These are phyloP conservation scores for Extremus antarcticus DNA, from an alignment of 495 filamentous ascomycete species.

Conservation along the genomic window DNA sequence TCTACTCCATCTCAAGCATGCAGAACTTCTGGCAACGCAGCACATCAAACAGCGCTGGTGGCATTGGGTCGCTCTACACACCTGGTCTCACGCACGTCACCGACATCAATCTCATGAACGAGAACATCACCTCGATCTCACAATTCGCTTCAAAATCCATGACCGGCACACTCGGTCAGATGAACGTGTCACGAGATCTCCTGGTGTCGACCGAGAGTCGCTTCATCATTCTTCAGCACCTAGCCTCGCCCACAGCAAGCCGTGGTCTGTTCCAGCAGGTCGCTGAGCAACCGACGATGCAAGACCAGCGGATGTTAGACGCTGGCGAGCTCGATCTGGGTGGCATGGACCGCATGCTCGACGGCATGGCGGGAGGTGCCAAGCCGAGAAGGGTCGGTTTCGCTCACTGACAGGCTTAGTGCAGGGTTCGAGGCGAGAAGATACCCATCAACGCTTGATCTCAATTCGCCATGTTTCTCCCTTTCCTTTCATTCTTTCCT, in stretches of 20 bases:
- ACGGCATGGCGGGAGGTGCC: conserved; percentile 22
- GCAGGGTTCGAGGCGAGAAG: too few species aligned
- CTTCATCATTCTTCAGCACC: conserved; percentile 24
- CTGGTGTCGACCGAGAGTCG: conserved; percentile 28
- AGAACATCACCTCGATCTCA: conserved; percentile 22
- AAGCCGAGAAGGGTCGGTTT: conserved; percentile 28
- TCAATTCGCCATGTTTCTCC: neutral
- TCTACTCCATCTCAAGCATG: conserved; percentile 29
- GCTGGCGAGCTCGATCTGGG: conserved; percentile 29
- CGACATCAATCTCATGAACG: conserved; percentile 22
- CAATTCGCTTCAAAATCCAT: conserved; percentile 16
- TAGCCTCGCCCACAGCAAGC: neutral
- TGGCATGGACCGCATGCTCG: conserved; percentile 31
- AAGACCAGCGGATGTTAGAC: conserved; percentile 28
- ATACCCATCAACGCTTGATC: conserved; percentile 1
- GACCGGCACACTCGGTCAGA: conserved; percentile 13
- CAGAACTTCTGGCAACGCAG: conserved; percentile 29
- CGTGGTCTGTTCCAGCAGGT: conserved; percentile 4
- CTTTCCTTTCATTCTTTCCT: neutral
- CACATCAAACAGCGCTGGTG: conserved; percentile 8
- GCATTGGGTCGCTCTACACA: conserved; percentile 21
- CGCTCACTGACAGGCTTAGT: conserved; percentile 13
- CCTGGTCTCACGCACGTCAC: conserved; percentile 21
- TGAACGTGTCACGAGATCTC: conserved; percentile 19
- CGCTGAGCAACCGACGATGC: neutral